Base-by-base conservation (phyloP, 371 early-diverging fungal genomes). In the Mucor saturninus region DNA sequence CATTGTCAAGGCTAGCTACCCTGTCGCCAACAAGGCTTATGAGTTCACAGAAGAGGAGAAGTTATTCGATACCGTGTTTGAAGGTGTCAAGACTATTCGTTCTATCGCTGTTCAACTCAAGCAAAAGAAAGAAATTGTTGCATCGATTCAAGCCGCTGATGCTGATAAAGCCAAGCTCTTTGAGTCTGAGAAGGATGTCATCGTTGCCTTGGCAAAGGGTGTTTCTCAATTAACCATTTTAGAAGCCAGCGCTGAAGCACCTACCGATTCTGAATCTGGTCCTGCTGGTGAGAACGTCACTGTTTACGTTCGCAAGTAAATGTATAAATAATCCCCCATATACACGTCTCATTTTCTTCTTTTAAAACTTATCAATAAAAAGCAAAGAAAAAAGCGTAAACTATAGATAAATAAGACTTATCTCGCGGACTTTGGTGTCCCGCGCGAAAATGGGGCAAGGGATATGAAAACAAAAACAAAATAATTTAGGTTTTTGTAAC, bases 61-160 rank as follows among this genome's bases (percentile, higher is more conserved):
- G 56, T 82, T 91, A 50, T 97, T 95, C 66, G 96, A 95, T 53
- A 55, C 79, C 58, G 86, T 93, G 38, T 90, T 89, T 68, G 85
- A 88, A 40, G 86, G 91, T 63, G 87, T 92, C 66, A 86, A 85
- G 68, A 83, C 88, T 4, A 86, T 89, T 21, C 91, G 97, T 64
- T 90, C 92, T 6, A 69, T 97, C 54, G 81, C 75, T 50, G 73
- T 71, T 21, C 68, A 68, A 48, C 59, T 65, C 28, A 69, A 71
- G 11, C 59, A 65, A 54, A 76, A 76, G 72, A 79, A 76, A 73
- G 71, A 75, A 37, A 74, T 68, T 45, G 61, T 69, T 56, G 74
- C 68, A 3, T 57, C 37, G 57, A 57, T 77, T 35, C 71, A 77
- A 54, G 56, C 76, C n/a, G 42, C 66, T 31, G 73, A 73, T 57